These are phyloP conservation scores for Trypanosoma lewisi DNA, from an alignment of 208 protist species.

Conservation along the genomic window DNA sequence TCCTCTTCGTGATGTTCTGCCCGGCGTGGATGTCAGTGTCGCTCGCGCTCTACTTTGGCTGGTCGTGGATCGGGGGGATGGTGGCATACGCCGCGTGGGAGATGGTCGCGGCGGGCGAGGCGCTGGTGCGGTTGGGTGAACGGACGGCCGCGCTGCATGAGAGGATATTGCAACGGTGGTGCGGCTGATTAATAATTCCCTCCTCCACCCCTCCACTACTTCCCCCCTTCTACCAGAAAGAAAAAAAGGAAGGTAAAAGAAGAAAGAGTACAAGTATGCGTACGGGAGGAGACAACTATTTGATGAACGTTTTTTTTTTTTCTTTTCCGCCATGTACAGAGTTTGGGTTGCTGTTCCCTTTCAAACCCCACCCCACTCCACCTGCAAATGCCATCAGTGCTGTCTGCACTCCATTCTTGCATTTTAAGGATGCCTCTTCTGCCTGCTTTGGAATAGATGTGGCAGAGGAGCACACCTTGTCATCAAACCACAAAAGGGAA, in stretches of 20 bases:
- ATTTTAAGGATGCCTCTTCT: too few relatives aligned
- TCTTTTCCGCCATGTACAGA: too few relatives aligned
- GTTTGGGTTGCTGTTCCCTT: too few relatives aligned
- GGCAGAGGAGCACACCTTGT: too few relatives aligned
- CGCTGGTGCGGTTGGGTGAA: constrained; percentile 5
- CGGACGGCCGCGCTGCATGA: constrained; percentile 15
- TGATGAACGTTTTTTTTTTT: too few relatives aligned
- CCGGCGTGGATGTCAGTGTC: constrained; percentile 22
- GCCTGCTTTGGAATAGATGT: too few relatives aligned
- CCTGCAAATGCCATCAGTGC: too few relatives aligned
- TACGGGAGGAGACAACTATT: too few relatives aligned
- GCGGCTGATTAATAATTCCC: background rate
- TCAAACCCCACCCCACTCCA: too few relatives aligned
- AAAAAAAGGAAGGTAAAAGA: background rate
- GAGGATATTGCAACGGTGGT: constrained; percentile 21
- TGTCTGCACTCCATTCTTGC: too few relatives aligned
- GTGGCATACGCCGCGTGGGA: constrained; percentile 30
- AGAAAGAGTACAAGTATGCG: background rate
- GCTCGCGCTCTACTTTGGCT: constrained; percentile 17
- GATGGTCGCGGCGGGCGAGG: constrained; percentile 15
- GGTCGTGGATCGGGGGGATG: constrained; percentile 28
- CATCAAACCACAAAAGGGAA: too few relatives aligned
- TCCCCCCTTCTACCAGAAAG: background rate
- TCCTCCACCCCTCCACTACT: background rate
- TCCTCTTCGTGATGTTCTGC: constrained; percentile 7